phyloP scores from a whole-genome alignment of 2,329 filamentous ascomycete species.

The Plenodomus lindquistii region DNA sequence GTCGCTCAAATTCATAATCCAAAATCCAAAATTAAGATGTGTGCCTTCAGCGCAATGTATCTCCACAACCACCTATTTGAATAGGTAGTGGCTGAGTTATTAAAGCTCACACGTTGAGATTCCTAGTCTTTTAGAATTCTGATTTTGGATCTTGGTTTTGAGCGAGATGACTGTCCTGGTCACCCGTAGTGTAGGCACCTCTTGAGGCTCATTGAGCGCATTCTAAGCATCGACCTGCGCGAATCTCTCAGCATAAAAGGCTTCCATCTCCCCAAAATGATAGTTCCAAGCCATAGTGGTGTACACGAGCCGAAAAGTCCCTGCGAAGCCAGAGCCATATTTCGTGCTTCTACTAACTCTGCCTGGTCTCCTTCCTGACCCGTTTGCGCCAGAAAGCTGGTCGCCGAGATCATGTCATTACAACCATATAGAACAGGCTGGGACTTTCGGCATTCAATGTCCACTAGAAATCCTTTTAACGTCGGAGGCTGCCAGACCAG shows the following conservation, averaged over 20 bases:
- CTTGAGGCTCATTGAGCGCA: slow-evolving; percentile 8
- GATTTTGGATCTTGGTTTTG: too few species aligned
- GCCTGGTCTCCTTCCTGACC: slow-evolving; percentile 11
- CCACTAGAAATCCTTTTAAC: slow-evolving; percentile 10
- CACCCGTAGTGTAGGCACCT: slow-evolving; percentile 7
- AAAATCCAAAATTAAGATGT: too few species aligned
- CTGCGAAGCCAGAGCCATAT: slow-evolving; percentile 12
- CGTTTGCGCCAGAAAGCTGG: slow-evolving; percentile 14
- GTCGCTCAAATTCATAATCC: too few species aligned
- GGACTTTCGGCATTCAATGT: slow-evolving; percentile 6
- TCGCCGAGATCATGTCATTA: slow-evolving; percentile 14
- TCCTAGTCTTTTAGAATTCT: too few species aligned
- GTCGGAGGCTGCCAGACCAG: slow-evolving; percentile 9
- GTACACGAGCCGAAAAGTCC: slow-evolving; percentile 11
- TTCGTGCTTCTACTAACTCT: slow-evolving; percentile 14
- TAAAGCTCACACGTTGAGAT: too few species aligned
- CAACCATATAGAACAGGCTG: slow-evolving; percentile 13
- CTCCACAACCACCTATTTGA: too few species aligned
- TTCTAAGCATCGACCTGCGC: slow-evolving; percentile 12
- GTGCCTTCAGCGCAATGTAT: too few species aligned
- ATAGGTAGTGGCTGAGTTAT: too few species aligned
- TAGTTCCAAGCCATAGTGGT: slow-evolving; percentile 19
- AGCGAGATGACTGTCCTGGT: too few species aligned
- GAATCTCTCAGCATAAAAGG: slow-evolving; percentile 19
- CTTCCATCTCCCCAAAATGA: slow-evolving; percentile 17